Percentiles rank a stretch among this genome's conserved stretches.
These are phyloP conservation scores for Friedmanniomyces simplex DNA, from an alignment of 495 filamentous ascomycete genomes.

Conservation along the genomic window DNA sequence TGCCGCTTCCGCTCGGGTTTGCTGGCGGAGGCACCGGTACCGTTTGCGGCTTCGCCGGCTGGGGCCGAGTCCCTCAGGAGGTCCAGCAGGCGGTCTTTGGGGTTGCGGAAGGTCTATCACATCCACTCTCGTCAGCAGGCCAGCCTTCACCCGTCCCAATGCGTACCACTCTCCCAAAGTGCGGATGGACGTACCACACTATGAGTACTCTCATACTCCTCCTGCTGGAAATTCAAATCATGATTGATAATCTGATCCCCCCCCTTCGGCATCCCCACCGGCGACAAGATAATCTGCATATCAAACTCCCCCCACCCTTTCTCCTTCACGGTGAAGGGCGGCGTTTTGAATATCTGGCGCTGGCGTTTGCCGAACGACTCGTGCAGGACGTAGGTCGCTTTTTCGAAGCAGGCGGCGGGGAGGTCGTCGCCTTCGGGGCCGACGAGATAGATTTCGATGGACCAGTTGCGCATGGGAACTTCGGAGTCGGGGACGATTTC, in stretches of 20 bases:
- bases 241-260: constrained; percentile 73
- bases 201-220: constrained; percentile 77
- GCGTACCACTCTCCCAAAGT: too few relatives aligned
- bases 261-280: constrained; percentile 55
- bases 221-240: constrained; percentile 81
- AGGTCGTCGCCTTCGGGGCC: constrained; percentile 52
- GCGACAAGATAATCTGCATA: constrained; percentile 71
- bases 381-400: constrained; percentile 83
- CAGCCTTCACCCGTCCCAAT: too few relatives aligned
- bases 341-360: constrained; percentile 69
- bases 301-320: constrained; percentile 99
- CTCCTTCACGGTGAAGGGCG: constrained; percentile 82
- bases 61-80: constrained; percentile 71
- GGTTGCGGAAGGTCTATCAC: constrained; percentile 73
- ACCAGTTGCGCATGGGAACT: constrained; percentile 76
- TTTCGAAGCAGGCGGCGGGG: constrained; percentile 76
- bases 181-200: constrained; percentile 56
- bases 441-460: constrained; percentile 49
- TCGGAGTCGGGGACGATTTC: constrained; percentile 65
- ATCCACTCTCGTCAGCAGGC: too few relatives aligned
- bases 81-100: constrained; percentile 66
- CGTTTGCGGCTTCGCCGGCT: constrained; percentile 44
- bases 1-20: constrained; percentile 64
- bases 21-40: constrained; percentile 46
- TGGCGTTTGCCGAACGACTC: constrained; percentile 76